Percentiles rank a stretch among this genome's conserved stretches.
These are phyloP conservation scores for Diaporthe humulicola DNA, from an alignment of 2,329 filamentous ascomycete species.

Conservation along the genomic window DNA sequence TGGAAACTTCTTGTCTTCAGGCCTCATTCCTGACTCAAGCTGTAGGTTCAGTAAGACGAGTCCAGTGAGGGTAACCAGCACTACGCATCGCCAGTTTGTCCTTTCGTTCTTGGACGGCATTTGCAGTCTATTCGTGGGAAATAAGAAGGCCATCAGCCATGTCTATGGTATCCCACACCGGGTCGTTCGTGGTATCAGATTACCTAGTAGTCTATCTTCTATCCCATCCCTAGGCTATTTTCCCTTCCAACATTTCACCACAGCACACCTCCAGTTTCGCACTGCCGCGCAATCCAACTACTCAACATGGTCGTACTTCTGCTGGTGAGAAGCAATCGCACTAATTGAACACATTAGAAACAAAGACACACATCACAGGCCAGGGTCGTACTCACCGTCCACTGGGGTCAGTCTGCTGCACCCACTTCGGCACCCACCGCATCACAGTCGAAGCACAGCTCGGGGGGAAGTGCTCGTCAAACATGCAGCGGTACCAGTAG, in stretches of 20 bases:
- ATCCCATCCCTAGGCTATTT: neutral
- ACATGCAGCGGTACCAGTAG: constrained; percentile 99
- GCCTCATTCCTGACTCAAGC: neutral
- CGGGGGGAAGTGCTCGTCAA: constrained; percentile 97
- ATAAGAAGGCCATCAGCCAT: neutral
- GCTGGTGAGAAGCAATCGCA: constrained; percentile 81
- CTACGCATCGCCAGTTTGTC: neutral
- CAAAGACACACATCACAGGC: neutral
- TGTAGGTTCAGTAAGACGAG: neutral
- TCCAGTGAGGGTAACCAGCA: neutral
- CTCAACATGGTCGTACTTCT: constrained; percentile 74
- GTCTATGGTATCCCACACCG: neutral
- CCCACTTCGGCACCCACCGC: constrained; percentile 98
- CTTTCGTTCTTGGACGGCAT: neutral
- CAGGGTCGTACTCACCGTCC: constrained; percentile 75
- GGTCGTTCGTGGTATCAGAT: constrained; percentile 8
- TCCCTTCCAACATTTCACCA: neutral
- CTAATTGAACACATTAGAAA: constrained; percentile 56
- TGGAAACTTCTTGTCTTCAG: neutral
- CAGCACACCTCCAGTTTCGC: neutral
- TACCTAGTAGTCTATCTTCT: neutral
- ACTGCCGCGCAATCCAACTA: neutral
- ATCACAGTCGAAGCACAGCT: constrained; percentile 93
- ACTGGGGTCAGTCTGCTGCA: constrained; percentile 93
- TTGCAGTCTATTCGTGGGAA: constrained; percentile 2